These are phyloP conservation scores for Paecilomyces formosus DNA, from an alignment of 2,329 filamentous ascomycete species.

Conservation along the genomic window DNA sequence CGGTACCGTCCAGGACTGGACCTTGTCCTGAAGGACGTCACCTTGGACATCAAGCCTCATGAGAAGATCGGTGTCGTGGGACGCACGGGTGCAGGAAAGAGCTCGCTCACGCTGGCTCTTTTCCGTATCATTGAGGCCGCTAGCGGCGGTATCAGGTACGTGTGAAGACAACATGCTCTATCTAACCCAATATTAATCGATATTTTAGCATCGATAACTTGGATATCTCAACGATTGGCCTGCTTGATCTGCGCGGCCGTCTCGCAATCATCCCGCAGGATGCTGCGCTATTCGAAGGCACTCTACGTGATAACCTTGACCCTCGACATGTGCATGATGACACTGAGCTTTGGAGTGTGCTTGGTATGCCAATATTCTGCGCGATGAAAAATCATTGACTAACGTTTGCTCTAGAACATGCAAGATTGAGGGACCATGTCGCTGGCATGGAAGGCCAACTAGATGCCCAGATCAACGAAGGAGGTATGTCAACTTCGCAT, in stretches of 20 bases:
- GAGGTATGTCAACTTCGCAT: constrained; percentile 55
- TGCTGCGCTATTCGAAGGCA: constrained; percentile 89
- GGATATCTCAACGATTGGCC: constrained; percentile 82
- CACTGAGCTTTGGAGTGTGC: constrained; percentile 91
- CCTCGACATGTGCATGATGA: constrained; percentile 93
- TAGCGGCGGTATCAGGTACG: constrained; percentile 62
- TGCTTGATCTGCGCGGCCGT: constrained; percentile 79
- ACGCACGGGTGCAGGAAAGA: constrained; percentile 92
- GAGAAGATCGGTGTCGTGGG: constrained; percentile 98
- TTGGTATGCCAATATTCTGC: constrained; percentile 56
- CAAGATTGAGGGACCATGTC: constrained; percentile 85
- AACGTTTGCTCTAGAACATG: constrained; percentile 61
- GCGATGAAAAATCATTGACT: constrained; percentile 25
- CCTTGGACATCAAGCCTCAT: constrained; percentile 83
- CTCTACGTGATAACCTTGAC: constrained; percentile 89
- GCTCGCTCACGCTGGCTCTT: constrained; percentile 80
- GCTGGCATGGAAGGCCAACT: constrained; percentile 79
- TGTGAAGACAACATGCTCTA: not conserved
- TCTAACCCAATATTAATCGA: constrained; percentile 9
- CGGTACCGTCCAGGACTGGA: constrained; percentile 86
- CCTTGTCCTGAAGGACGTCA: constrained; percentile 87
- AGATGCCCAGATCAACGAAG: constrained; percentile 87
- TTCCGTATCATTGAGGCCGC: constrained; percentile 93
- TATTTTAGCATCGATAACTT: constrained; percentile 67
- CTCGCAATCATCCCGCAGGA: constrained; percentile 97